Percentiles rank a stretch among this genome's conserved stretches.
phyloP scores from a whole-genome alignment of 768 basidiomycete genomes.

The Hygrocybe punicea region DNA sequence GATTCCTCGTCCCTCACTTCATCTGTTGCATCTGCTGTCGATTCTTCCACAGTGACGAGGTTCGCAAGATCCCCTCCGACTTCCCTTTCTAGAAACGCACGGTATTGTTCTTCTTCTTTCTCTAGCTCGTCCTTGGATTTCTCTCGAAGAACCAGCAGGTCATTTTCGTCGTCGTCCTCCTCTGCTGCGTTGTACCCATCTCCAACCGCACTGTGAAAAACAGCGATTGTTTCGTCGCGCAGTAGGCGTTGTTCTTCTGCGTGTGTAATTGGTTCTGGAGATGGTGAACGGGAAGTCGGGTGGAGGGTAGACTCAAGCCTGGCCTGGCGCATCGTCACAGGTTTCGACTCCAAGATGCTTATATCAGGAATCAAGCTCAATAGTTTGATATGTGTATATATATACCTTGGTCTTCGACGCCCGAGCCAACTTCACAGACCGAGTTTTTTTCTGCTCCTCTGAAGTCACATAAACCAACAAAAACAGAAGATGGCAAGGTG shows the following conservation, averaged over 20 bases:
- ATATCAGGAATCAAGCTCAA: neutral
- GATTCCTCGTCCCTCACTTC: slow-evolving; percentile 22
- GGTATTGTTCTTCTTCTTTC: slow-evolving; percentile 82
- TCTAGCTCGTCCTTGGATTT: slow-evolving; percentile 76
- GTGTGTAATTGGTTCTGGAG: slow-evolving; percentile 61
- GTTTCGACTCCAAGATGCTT: slow-evolving; percentile 50
- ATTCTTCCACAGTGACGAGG: slow-evolving; percentile 58
- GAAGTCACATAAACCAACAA: neutral
- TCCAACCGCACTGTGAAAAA: slow-evolving; percentile 57
- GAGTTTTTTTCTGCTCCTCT: slow-evolving; percentile 67
- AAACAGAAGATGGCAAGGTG: neutral
- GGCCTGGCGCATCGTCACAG: slow-evolving; percentile 71
- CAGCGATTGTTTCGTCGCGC: slow-evolving; percentile 77
- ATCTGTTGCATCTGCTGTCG: slow-evolving; percentile 21
- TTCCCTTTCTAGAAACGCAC: slow-evolving; percentile 72
- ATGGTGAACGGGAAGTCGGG: slow-evolving; percentile 52
- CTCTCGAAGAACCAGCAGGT: slow-evolving; percentile 67
- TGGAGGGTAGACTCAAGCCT: slow-evolving; percentile 61
- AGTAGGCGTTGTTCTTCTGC: slow-evolving; percentile 73
- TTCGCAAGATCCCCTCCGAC: slow-evolving; percentile 72
- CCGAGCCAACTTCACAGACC: slow-evolving; percentile 27
- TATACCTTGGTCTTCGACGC: slow-evolving; percentile 51
- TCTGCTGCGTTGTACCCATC: slow-evolving; percentile 30
- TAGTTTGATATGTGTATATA: neutral
- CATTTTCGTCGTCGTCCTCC: slow-evolving; percentile 55